A percentile compares a stretch with the other conserved stretches of the same genome.
These are phyloP conservation scores for Dictyostelium capitatum DNA, from an alignment of 78 protist species.

Conservation along the genomic window DNA sequence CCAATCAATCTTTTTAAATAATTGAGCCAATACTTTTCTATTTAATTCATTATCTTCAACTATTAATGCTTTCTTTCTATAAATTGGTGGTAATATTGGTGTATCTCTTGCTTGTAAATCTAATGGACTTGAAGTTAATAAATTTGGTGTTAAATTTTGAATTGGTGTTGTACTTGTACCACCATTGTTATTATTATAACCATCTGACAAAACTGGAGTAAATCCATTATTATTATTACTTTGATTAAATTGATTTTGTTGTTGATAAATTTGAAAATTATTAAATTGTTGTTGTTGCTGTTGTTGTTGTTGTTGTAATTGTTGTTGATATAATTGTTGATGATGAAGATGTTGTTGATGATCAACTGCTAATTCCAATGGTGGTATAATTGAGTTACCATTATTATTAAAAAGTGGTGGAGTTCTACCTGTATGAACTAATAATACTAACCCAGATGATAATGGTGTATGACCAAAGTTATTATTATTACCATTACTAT, in stretches of 20 bases:
- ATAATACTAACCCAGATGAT: constrained; percentile 13
- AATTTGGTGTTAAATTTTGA: constrained; percentile 4
- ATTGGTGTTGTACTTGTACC: neutral
- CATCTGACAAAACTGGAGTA: neutral
- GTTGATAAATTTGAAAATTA: neutral
- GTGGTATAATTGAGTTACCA: constrained; percentile 12
- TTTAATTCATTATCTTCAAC: constrained; percentile 73
- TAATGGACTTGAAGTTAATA: constrained; percentile 18
- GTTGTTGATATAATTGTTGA: constrained; percentile 4
- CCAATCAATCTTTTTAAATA: constrained; percentile 46
- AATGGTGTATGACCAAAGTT: constrained; percentile 8
- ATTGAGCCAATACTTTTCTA: constrained; percentile 60
- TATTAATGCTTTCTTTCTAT: constrained; percentile 33
- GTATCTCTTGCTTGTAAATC: neutral
- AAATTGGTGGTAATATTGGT: neutral
- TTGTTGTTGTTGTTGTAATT: neutral
- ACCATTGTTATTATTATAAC: neutral
- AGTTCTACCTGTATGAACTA: constrained; percentile 8
- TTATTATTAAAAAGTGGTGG: constrained; percentile 2
- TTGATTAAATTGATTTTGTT: neutral
- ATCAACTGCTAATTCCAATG: constrained; percentile 37
- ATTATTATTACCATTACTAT: neutral
- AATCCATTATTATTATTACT: neutral
- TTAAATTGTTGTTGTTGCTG: neutral
- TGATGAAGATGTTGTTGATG: neutral